phyloP scores from a whole-genome alignment of 169 alveolate species.

The Sarcocystis neurona region DNA sequence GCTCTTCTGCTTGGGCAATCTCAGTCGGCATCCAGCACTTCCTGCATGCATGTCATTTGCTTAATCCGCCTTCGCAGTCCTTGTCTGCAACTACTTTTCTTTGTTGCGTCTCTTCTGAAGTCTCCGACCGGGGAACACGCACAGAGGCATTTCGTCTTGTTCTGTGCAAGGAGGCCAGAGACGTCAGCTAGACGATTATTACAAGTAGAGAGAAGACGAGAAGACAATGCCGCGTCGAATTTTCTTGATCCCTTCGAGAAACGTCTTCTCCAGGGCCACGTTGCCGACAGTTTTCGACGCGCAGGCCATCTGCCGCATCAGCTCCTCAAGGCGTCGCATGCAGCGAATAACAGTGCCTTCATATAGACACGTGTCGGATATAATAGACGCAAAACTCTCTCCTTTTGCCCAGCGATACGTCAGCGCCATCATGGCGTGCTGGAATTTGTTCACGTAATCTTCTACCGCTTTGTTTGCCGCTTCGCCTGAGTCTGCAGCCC shows the following conservation, averaged over 20 bases:
- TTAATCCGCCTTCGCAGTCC: too few relatives aligned
- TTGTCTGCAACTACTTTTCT: too few relatives aligned
- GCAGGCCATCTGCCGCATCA: constrained; percentile 94
- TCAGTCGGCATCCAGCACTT: too few relatives aligned
- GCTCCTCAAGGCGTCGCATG: constrained; percentile 96
- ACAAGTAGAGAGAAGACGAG: constrained; percentile 94
- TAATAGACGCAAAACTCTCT: constrained; percentile 90
- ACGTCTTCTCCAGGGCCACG: constrained; percentile 90
- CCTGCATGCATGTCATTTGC: too few relatives aligned
- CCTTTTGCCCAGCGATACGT: constrained; percentile 97
- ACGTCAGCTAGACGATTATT: too few relatives aligned
- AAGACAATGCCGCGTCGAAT: constrained; percentile 98
- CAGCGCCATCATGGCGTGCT: constrained; percentile 83
- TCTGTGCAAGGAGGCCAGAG: too few relatives aligned
- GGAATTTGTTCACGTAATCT: neutral
- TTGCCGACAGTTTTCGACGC: constrained; percentile 97
- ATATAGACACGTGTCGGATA: constrained; percentile 91
- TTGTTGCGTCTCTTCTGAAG: too few relatives aligned
- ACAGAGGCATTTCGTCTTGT: too few relatives aligned
- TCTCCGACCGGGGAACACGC: too few relatives aligned
- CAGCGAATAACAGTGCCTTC: constrained; percentile 97
- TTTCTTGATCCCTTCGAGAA: constrained; percentile 89
- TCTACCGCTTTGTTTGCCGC: constrained; percentile 44
- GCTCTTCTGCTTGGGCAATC: too few relatives aligned
- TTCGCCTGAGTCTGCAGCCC: constrained; percentile 22